Base-by-base conservation (phyloP, 352 stramenopile genomes). In the Pythium monospermum region DNA sequence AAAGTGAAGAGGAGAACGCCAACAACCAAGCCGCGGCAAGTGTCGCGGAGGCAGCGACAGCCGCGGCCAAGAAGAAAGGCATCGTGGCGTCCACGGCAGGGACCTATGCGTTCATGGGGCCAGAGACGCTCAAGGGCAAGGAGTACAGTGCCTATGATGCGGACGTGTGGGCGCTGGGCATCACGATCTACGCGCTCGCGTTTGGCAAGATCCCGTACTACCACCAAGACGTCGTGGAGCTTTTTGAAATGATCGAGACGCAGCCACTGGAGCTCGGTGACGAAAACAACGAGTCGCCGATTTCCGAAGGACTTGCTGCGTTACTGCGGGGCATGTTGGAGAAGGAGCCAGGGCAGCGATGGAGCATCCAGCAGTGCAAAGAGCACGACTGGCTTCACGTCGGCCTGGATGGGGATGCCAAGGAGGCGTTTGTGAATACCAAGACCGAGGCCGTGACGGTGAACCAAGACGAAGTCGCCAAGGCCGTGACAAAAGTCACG, bases 151-250 rank as follows among this genome's bases (percentile, higher is more conserved):
- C 85, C 8, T 93, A 85, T 61, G 66, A 78, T 12, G 87, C 84
- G 13, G 87, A 96, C 39, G 70, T 95, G 15, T 96, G 87, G 87
- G 83, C 87, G 13, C 66, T 94, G 2, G 87, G 84, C 30, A 74
- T 94, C 52, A 95, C 82, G 26, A 49, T 95, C 25, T 83, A 95
- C 54, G 83, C 83, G 19, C 59, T 94, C 36, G 69, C 73, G 3
- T 87, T 94, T 55, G 84, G 85, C 27, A 69, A 54, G 35, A 85
- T 95, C 37, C 87, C 87, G 35, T 96, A 91, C 61, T 91, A 86
- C 63, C 61, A 89, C 38, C 61, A 73, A 30, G 80, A 93, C 48
- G 78, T 91, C n/a, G 66, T 87, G 39, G 67, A 73, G 49, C 75
- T 93, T 8, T 93, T 93, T 64, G 80, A 93, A 43, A 82, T 82